Base-by-base conservation (phyloP, 257 asterid genomes). In the Penstemon barbatus region DNA sequence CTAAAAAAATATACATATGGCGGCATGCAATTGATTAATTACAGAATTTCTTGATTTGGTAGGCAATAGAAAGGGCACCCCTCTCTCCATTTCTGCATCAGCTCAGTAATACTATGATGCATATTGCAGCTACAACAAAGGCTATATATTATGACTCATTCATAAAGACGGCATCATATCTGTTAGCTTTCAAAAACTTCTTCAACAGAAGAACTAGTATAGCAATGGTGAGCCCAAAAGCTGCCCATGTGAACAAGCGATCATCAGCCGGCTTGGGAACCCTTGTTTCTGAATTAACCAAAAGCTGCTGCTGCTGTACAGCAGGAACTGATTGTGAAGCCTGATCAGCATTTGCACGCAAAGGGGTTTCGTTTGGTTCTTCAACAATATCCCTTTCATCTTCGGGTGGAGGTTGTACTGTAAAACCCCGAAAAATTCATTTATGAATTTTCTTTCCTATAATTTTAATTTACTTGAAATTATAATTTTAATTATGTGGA, bases 161-260 rank as follows among this genome's bases (percentile, higher is more conserved):
- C 75, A 80, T 79, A 71, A 87, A 92, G 65, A 87, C 82, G 43
- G 94, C 85, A 43, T 90, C 89, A 10, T 89, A 75, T 45, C 97
- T 96, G 25, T 83, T 84, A 52, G 97, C 90, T 83, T 86, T 92
- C 84, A 92, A 74, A 74, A 85, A 89, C 80, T 89, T 92, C 88
- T 89, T 92, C 81, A 92, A 71, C 73, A 92, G 73, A 56, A 91
- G 92, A 61, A 88, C 85, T n/a, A 81, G 75, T 56, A 92, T 89
- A 53, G 98, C 96, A 67, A 92, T 54, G 70, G 94, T 81, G 36
- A 92, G 92, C 72, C 85, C 98, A 10, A 89, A 79, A 58, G 94
- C 96, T 38, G 96, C 98, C 96, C 86, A 83, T 45, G 96, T 91
- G 74, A 87, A 86, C 63, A 92, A 38, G 10, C 96, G 89, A 56